These are phyloP conservation scores for Fusarium duplospermum DNA, from an alignment of 2,329 filamentous ascomycete species.

Conservation along the genomic window DNA sequence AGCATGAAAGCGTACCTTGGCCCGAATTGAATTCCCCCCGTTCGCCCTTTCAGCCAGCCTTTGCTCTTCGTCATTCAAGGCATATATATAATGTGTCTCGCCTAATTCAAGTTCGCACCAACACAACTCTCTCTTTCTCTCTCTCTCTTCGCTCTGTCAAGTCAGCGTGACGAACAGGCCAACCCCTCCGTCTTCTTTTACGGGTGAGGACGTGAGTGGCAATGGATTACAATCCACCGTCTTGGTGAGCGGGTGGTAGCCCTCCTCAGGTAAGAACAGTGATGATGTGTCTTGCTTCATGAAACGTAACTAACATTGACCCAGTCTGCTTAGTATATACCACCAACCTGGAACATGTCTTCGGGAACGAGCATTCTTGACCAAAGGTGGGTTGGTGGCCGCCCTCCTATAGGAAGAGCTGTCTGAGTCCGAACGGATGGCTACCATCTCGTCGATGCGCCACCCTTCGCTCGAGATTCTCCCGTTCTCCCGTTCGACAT, in stretches of 20 bases:
- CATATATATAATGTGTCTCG: neutral
- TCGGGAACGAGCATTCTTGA: neutral
- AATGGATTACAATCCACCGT: neutral
- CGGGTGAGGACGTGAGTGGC: too few species aligned
- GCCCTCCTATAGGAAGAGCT: neutral
- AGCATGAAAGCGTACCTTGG: too few species aligned
- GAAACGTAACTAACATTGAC: neutral
- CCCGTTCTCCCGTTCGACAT: neutral
- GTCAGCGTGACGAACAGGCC: neutral
- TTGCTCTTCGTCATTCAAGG: neutral
- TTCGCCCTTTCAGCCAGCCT: too few species aligned
- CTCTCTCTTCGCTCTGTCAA: neutral
- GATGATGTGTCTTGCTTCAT: neutral
- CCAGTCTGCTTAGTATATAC: neutral
- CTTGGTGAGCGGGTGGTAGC: neutral
- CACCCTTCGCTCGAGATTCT: neutral
- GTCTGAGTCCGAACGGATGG: neutral
- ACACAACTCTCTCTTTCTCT: too few species aligned
- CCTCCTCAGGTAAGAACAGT: neutral
- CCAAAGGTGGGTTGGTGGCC: neutral
- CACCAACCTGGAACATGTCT: neutral
- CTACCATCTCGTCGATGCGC: too few species aligned
- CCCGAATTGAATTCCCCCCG: too few species aligned
- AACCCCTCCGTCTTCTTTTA: too few species aligned
- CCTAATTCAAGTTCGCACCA: fast-evolving